Evolutionary conservation across 108 stramenopile genomes (phyloP), one percentile per base, ranked within the genome.

Genomic region (Mediolabrus comicus): DNA sequence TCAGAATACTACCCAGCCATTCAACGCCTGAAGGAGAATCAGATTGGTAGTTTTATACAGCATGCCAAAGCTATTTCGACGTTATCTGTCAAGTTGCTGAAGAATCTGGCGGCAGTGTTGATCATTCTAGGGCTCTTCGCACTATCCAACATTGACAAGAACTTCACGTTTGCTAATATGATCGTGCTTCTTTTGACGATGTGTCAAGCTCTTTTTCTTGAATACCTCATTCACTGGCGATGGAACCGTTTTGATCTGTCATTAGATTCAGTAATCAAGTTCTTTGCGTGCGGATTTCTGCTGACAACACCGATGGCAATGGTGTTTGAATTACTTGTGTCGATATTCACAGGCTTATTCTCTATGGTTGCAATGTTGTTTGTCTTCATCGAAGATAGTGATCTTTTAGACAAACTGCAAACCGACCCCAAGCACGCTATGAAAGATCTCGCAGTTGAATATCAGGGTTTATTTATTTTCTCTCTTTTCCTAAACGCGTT

Each of bases 261-360:
- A 14, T 77, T 81, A 53, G 80, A 81, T 39, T 65, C 75, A 28
- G 80, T 81, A 16, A 58, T 77, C 12, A 81, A 81, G 52, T 81
- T 57, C 36, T 81, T 81, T 49, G 80, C 73, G 10, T 74, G 62
- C 28, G 80, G 80, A 7, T 81, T 81, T 31, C 51, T 81, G 14
- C 59, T 81, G 2, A 60, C 75, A 14, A 81, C 75, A 8, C 71
- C 75, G 22, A 60, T 69, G 71, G 75, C 80, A 12, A 59, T 81
- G 7, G 39, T 72, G 3, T 75, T 81, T 55, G 80, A 81, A 24
- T 62, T 54, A 22, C 28, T 81, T 14, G 57, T 81, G 12, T 77
- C 71, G 3, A 35, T 67, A 10, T 14, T 67, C 33, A 36, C 55
- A 14, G 49, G 17, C 2, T 14, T 62, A 8, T 4, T 62, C 46